Percentiles rank a stretch among this genome's conserved stretches.
phyloP scores from a whole-genome alignment of 2,329 filamentous ascomycete genomes.

The Triangularia setosa region DNA sequence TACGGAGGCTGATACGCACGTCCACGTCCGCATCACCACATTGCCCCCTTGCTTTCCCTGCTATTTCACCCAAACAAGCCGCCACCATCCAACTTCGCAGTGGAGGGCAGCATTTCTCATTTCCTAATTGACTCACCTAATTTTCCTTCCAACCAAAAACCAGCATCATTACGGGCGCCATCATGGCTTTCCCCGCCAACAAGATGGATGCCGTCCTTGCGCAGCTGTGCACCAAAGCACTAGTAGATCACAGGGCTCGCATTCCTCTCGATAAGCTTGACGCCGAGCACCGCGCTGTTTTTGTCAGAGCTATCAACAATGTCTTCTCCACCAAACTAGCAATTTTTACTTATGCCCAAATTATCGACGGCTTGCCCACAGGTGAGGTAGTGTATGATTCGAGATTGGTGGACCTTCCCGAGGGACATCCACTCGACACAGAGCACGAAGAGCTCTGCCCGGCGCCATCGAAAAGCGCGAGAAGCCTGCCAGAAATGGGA shows the following conservation, averaged over 20 bases:
- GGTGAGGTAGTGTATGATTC: slow-evolving; percentile 6
- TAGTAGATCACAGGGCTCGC: not conserved
- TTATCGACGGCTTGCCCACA: slow-evolving; percentile 12
- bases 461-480: slow-evolving; percentile 2
- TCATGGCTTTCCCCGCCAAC: not conserved
- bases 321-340: slow-evolving; percentile 10
- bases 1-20: too few species aligned
- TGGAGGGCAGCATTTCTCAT: too few species aligned
- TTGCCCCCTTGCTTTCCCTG: too few species aligned
- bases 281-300: not conserved
- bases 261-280: not conserved
- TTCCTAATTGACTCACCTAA: too few species aligned
- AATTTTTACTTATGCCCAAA: slow-evolving; percentile 8
- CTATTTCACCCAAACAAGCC: too few species aligned
- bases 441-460: slow-evolving; percentile 10
- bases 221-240: not conserved
- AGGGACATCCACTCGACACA: slow-evolving; percentile 4
- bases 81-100: too few species aligned
- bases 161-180: too few species aligned
- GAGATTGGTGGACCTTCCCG: not conserved
- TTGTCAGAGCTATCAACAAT: slow-evolving; percentile 9
- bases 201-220: not conserved
- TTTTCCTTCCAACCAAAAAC: too few species aligned
- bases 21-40: too few species aligned
- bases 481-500: not conserved